Base-by-base conservation (phyloP, 1,139 yeast genomes). In the Hemisphaericaspora xylanilytica region DNA sequence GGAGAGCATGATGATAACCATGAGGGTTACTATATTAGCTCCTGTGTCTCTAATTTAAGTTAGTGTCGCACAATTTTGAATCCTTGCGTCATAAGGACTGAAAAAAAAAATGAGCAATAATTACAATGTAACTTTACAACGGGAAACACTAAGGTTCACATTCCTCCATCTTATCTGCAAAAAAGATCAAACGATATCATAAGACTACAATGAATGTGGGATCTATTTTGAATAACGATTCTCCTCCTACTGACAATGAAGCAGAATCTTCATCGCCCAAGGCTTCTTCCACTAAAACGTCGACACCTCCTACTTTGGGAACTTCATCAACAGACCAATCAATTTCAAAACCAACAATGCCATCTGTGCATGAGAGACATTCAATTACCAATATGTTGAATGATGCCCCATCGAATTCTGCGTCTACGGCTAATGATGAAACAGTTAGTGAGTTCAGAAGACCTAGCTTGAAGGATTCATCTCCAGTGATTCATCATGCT, bases 151-250 rank as follows among this genome's bases (percentile, higher is more conserved):
- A 8, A 20, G 8, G 8, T 20, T 20, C 8, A 6, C 21, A 20
- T 20, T 20, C 21, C 21, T 10, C 12, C 13, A 20, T 8, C 18
- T 15, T 20, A 8, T 14, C 17, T 4, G 11, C 10, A 32, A n/a
- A 32, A 11, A 32, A 11, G 5, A 14, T 17, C 13, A 29, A 17
- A 29, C 10, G 10, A 33, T 3, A 21, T n/a, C 3, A 16, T 16
- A 24, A 34, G 12, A 20, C 11, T 12, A 22, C 8, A 11, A 71
- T 71, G 77, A 71, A 71, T 52, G 75, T 71, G 28, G 76, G 76
- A 15, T 70, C 75, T 9, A 70, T 71, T 33, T 56, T 71, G 28
- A 71, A 70, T 49, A 64, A 68, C 44, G 76, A 70, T 43, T 55
- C 67, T 22, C 71, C 73, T 1, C 59, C 65, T 10, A 59, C 59